Percentiles rank a stretch among this genome's conserved stretches.
Conservation (phyloP, 2,329 filamentous ascomycete genomes). For the Nemania sp. region DNA sequence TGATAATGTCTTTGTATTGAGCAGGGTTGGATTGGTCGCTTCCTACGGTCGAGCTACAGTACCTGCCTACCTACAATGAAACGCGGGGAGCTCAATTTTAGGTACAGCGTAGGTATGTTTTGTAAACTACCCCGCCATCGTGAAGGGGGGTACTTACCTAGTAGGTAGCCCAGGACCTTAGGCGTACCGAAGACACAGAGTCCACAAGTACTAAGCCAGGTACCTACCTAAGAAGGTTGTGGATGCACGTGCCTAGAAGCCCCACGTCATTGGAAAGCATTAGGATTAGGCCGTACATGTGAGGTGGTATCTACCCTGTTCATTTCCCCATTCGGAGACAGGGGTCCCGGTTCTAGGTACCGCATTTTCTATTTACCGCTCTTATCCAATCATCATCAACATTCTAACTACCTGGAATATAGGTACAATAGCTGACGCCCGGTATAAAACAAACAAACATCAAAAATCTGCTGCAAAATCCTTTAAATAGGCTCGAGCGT, state of each 20-base stretch:
- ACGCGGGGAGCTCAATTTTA: no score
- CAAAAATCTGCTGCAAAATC: no score
- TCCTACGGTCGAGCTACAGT: no score
- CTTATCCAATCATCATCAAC: constrained; percentile 4
- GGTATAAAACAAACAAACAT: no score
- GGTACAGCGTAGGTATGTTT: no score
- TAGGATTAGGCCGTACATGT: no score
- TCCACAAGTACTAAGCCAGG: no score
- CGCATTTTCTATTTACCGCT: constrained; percentile 15
- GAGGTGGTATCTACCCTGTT: no score
- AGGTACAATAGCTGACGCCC: background rate
- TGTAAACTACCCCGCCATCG: constrained; percentile 11
- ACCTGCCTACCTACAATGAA: background rate
- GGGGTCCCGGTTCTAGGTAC: background rate
- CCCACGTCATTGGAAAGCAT: constrained; percentile 25
- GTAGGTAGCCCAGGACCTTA: no score
- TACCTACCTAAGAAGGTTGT: background rate
- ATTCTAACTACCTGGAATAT: background rate
- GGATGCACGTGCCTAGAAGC: constrained; percentile 12
- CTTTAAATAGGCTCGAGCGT: no score
- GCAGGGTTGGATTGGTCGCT: background rate
- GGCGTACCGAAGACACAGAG: no score
- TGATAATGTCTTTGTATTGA: background rate
- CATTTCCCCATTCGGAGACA: constrained; percentile 21
- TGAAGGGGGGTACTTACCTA: background rate